These are phyloP conservation scores for Pseudogymnoascus sp. DNA, from an alignment of 2,329 filamentous ascomycete genomes.

Conservation along the genomic window DNA sequence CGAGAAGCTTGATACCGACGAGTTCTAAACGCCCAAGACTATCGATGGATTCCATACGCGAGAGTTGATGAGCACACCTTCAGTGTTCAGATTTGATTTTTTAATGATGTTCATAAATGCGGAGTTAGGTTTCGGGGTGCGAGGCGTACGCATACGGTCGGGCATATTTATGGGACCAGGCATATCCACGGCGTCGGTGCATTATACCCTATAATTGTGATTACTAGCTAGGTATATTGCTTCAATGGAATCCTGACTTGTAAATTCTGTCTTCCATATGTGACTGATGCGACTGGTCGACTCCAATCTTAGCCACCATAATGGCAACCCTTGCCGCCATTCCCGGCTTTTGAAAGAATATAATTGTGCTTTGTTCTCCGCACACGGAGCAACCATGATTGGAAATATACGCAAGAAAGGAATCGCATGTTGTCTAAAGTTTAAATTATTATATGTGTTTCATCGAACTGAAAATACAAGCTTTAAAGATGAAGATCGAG, in stretches of 20 bases:
- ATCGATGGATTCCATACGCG: background rate
- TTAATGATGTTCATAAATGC: background rate
- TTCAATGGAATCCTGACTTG: constrained; percentile 1
- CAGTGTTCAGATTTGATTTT: background rate
- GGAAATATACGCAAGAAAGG: background rate
- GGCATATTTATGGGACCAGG: background rate
- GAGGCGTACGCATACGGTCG: background rate
- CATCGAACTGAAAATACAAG: background rate
- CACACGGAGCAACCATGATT: background rate
- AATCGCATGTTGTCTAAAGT: background rate
- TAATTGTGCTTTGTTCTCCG: background rate
- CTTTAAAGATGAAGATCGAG: background rate
- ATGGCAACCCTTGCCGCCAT: background rate
- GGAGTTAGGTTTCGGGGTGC: background rate
- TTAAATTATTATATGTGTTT: background rate
- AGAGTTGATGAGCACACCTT: background rate
- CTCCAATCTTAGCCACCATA: background rate
- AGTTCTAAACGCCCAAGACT: background rate
- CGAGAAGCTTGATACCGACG: background rate
- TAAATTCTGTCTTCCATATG: background rate
- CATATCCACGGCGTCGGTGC: constrained; percentile 5
- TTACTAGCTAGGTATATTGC: constrained; percentile 7
- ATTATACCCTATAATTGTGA: constrained; percentile 7
- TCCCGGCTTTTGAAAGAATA: background rate
- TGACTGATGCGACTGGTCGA: background rate